Base-by-base conservation (phyloP, 1,284 basidiomycete species). In the Trametes versicolor region DNA sequence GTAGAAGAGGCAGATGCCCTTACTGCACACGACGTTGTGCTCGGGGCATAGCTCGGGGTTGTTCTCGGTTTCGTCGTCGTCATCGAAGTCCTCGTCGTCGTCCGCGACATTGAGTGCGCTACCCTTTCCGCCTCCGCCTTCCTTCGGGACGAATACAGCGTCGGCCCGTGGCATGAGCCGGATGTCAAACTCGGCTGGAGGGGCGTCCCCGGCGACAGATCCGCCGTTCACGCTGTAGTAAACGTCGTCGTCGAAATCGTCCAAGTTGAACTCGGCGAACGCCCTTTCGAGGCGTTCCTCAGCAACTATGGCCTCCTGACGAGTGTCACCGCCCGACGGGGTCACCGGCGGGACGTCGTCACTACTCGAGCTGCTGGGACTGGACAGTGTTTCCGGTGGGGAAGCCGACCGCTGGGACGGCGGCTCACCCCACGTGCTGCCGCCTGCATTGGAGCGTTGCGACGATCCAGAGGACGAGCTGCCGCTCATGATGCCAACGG, bases 1-100 rank as follows among this genome's bases (percentile, higher is more conserved):
- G 47, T 70, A 68, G 34, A 69, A 60, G 32, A 56, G 47, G 62
- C 75, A 77, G 21, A 76, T 74, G 39, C 74, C 74, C 58, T 69
- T 71, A 45, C 50, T 63, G 64, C 74, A 75, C 13, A 72, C 45
- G 48, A 56, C 62, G 49, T 70, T 70, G 62, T 77, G 75, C 7
- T 61, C 60, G 2, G 51, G 55, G 60, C 74, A 77, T 19, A 15
- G 41, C 36, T 63, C 32, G 54, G 58, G 66, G 13, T 66, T 43
- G 45, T 53, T 54, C 21, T 25, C 51, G 8, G 43, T 43, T 5
- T 41, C 56, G n/a, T 50, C 45, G 34, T 59, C 48, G 8, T 25
- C 39, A 1, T 62, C 64, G 34, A 55, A 56, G 1, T 56, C 63
- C 2, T 68, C 58, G 17, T 60, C 41, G 15, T 56, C 63, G 8